Conservation (phyloP, 495 filamentous ascomycete species). For the Rhizodiscina lignyota region DNA sequence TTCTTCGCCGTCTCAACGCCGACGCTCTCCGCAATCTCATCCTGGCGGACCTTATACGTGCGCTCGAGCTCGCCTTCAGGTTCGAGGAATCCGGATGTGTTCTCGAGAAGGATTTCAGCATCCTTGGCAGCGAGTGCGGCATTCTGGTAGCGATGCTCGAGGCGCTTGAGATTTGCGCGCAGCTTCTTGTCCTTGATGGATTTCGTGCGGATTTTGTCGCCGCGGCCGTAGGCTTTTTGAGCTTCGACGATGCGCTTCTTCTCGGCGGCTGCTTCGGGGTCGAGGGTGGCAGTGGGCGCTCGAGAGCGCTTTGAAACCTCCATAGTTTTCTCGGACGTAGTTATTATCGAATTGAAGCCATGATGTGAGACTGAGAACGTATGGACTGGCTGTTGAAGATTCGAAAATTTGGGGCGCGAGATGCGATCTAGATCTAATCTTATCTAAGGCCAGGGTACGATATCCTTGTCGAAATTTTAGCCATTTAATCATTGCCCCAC, state of each 20-base stretch:
- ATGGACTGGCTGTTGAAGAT: no score
- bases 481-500: no score
- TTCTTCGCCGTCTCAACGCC: slow-evolving; percentile 76
- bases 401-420: no score
- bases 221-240: slow-evolving; percentile 67
- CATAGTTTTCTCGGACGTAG: no score
- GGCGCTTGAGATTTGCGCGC: slow-evolving; percentile 53
- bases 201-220: slow-evolving; percentile 42
- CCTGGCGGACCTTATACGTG: slow-evolving; percentile 83
- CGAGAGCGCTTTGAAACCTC: neutral
- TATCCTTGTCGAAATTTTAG: no score
- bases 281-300: slow-evolving; percentile 8
- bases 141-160: slow-evolving; percentile 69
- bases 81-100: slow-evolving; percentile 73
- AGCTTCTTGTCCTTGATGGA: slow-evolving; percentile 72
- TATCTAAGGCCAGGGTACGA: no score
- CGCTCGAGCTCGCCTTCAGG: slow-evolving; percentile 74
- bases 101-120: slow-evolving; percentile 87
- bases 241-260: slow-evolving; percentile 34
- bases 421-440: no score
- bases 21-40: slow-evolving; percentile 62
- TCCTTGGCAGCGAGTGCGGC: slow-evolving; percentile 72
- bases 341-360: no score
- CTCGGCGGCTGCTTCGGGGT: slow-evolving; percentile 11
- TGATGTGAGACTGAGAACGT: no score